Conservation (phyloP, 768 basidiomycete genomes). For the Phlebiopsis gigantea region DNA sequence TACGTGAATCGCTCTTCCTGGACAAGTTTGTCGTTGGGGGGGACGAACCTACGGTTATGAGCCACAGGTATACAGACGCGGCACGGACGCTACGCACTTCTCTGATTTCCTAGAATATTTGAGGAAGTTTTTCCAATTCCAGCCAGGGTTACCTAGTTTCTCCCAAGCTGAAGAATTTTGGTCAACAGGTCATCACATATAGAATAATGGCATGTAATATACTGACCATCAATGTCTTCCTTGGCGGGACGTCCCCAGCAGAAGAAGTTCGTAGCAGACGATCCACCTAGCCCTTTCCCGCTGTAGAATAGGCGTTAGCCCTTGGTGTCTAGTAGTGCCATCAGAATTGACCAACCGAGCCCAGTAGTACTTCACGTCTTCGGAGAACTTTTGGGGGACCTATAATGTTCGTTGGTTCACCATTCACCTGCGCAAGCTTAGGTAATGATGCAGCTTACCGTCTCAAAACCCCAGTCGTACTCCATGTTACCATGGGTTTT, state of each 20-base stretch:
- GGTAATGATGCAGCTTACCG: conserved; percentile 4
- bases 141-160: conserved; percentile 14
- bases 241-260: conserved; percentile 3
- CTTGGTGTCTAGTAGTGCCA: not conserved
- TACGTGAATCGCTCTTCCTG: not conserved
- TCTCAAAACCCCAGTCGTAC: conserved; percentile 14
- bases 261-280: conserved; percentile 5
- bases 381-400: not conserved
- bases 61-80: not conserved
- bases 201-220: not conserved
- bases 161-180: conserved; percentile 16
- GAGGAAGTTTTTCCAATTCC: conserved; percentile 19
- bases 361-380: not conserved
- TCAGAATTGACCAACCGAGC: not conserved
- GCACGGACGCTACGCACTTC: conserved; percentile 1
- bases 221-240: conserved; percentile 8
- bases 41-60: not conserved
- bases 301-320: not conserved
- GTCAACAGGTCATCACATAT: not conserved
- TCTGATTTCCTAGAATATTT: conserved; percentile 32
- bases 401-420: not conserved
- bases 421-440: not conserved
- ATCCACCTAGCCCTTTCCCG: conserved; percentile 10
- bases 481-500: conserved; percentile 13
- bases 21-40: not conserved